These are phyloP conservation scores for Scedosporium apiospermum DNA, from an alignment of 2,329 filamentous ascomycete genomes.

Conservation along the genomic window DNA sequence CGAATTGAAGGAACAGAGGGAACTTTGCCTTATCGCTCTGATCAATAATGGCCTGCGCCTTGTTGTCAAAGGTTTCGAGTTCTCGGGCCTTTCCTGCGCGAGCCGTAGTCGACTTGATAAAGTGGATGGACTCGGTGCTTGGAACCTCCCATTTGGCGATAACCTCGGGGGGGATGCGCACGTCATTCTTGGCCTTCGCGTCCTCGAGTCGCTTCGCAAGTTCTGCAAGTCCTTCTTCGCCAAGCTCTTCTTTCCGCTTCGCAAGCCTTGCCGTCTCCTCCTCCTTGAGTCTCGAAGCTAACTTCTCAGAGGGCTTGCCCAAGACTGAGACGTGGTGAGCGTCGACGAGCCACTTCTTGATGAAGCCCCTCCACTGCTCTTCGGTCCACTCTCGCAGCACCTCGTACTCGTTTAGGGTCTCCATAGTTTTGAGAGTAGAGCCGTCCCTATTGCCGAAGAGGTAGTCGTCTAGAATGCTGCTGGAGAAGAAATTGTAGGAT, in stretches of 20 bases:
- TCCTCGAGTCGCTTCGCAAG: conserved; percentile 67
- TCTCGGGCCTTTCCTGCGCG: conserved; percentile 68
- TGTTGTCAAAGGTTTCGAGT: conserved; percentile 57
- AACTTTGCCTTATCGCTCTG: conserved; percentile 47
- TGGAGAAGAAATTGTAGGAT: conserved; percentile 71
- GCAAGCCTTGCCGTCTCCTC: conserved; percentile 73
- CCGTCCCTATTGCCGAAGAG: conserved; percentile 83
- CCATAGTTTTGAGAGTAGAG: conserved; percentile 56
- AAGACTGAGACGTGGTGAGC: conserved; percentile 82
- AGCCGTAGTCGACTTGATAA: conserved; percentile 80
- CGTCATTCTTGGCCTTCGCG: conserved; percentile 82
- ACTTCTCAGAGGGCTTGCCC: conserved; percentile 70
- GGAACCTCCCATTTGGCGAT: conserved; percentile 77
- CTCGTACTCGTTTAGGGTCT: conserved; percentile 51
- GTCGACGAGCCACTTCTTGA: conserved; percentile 77
- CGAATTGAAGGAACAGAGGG: conserved; percentile 94
- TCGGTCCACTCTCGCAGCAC: conserved; percentile 72
- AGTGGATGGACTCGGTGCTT: conserved; percentile 82
- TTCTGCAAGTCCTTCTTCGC: conserved; percentile 68
- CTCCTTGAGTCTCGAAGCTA: conserved; percentile 72
- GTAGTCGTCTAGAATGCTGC: conserved; percentile 83
- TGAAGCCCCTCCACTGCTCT: conserved; percentile 70
- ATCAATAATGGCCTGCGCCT: conserved; percentile 69
- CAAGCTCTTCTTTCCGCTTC: conserved; percentile 68
- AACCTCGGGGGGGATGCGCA: conserved; percentile 72